Evolutionary conservation across 208 protist genomes (phyloP).

Genomic region (Leishmania braziliensis): DNA sequence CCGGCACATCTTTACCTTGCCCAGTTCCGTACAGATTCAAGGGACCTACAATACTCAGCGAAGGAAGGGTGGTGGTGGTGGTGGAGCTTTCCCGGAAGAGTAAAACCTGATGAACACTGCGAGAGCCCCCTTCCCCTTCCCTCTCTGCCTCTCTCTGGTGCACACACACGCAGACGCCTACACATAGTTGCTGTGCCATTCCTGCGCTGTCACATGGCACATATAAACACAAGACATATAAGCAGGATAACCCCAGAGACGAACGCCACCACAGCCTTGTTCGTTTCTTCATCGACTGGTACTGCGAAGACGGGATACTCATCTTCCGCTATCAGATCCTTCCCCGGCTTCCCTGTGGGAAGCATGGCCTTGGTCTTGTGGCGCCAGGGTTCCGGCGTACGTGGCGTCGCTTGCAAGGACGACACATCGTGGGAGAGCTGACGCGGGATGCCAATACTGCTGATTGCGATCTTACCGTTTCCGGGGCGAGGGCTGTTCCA

Average conservation of each 20-base stretch:
- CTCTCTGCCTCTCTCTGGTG: background rate
- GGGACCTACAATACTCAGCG: background rate
- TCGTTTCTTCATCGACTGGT: conserved; percentile 22
- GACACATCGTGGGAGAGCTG: background rate
- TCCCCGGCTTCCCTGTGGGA: conserved; percentile 1
- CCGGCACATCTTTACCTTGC: background rate
- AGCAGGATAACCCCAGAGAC: conserved; percentile 12
- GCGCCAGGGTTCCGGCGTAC: background rate
- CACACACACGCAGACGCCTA: background rate
- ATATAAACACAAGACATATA: conserved; percentile 25
- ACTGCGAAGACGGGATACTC: conserved; percentile 19
- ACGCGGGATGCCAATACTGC: background rate
- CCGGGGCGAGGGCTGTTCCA: background rate
- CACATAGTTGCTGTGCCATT: background rate
- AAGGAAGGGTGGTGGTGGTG: background rate
- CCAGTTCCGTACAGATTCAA: background rate
- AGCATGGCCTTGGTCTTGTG: background rate
- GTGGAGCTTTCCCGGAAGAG: background rate
- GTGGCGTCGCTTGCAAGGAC: background rate
- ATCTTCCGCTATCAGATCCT: conserved; percentile 2
- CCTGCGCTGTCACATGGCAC: background rate
- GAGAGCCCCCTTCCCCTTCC: background rate
- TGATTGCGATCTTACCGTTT: background rate
- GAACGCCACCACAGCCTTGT: conserved; percentile 29
- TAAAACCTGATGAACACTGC: background rate